Percentiles rank a stretch among this genome's conserved stretches.
Conservation (phyloP, 2,329 filamentous ascomycete species). For the Leptographium wingfieldii region DNA sequence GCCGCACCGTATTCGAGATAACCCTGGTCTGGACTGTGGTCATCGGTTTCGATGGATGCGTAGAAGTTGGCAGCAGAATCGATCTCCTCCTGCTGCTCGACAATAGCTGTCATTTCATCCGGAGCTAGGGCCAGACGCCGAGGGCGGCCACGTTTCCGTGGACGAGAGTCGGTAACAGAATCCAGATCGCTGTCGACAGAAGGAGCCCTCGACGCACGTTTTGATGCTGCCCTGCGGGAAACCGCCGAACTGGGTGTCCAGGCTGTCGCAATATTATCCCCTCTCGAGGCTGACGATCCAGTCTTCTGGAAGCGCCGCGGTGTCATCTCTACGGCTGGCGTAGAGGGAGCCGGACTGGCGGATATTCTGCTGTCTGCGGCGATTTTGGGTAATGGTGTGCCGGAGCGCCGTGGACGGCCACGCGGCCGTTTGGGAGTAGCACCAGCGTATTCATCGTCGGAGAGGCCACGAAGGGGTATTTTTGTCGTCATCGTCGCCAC, state of each 20-base stretch:
- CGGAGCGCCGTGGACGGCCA: slow-evolving; percentile 32
- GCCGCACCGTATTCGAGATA: neutral
- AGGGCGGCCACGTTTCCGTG: slow-evolving; percentile 20
- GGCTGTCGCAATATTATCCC: neutral
- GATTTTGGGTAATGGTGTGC: slow-evolving; percentile 33
- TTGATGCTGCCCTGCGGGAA: neutral
- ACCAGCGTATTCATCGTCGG: slow-evolving; percentile 27
- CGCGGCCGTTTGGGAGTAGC: slow-evolving; percentile 13
- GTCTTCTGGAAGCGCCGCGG: slow-evolving; percentile 14
- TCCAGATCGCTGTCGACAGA: slow-evolving; percentile 4
- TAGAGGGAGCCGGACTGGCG: neutral
- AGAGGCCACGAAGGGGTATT: slow-evolving; percentile 33
- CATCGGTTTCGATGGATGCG: neutral
- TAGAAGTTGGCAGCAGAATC: neutral
- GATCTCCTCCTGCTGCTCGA: slow-evolving; percentile 8
- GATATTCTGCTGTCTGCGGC: neutral
- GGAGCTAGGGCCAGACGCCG: slow-evolving; percentile 16
- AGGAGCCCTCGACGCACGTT: neutral
- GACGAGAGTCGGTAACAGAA: slow-evolving; percentile 11
- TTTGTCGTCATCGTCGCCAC: slow-evolving; percentile 27
- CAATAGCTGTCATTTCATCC: slow-evolving; percentile 16
- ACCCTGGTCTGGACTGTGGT: neutral
- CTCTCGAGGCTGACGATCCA: neutral
- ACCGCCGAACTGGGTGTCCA: neutral
- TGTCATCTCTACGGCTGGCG: slow-evolving; percentile 1